Conservation (phyloP, 2,329 filamentous ascomycete genomes). For the Phymatotrichopsis omnivora region DNA sequence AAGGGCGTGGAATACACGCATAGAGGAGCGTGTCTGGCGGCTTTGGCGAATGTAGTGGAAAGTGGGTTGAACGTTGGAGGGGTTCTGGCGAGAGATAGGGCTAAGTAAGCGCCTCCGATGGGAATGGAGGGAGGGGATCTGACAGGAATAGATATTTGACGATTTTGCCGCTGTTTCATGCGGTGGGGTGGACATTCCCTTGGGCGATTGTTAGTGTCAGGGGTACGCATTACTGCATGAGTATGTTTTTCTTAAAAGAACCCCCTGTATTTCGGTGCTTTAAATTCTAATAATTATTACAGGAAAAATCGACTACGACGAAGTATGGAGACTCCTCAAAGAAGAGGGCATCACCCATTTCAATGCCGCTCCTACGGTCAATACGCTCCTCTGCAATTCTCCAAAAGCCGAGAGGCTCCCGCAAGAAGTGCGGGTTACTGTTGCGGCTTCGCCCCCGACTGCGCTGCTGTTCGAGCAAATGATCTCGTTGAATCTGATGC, state of each 20-base stretch:
- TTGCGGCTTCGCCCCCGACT: conserved; percentile 83
- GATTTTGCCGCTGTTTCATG: conserved; percentile 46
- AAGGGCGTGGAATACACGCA: conserved; percentile 93
- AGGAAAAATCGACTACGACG: conserved; percentile 77
- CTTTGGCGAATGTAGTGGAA: conserved; percentile 78
- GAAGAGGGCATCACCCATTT: conserved; percentile 86
- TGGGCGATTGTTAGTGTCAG: conserved; percentile 89
- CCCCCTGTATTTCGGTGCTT: not conserved
- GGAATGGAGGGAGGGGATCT: conserved; percentile 5
- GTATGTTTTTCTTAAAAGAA: conserved; percentile 34
- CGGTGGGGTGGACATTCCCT: conserved; percentile 47
- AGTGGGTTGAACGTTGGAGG: conserved; percentile 64
- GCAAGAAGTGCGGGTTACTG: conserved; percentile 69
- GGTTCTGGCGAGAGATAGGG: conserved; percentile 32
- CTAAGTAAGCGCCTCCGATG: conserved; percentile 5
- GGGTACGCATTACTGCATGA: conserved; percentile 87
- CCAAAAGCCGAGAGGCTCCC: conserved; percentile 62
- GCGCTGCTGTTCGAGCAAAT: conserved; percentile 89
- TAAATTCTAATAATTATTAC: not conserved
- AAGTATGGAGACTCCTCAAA: conserved; percentile 84
- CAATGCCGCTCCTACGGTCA: conserved; percentile 91
- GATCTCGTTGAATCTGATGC: conserved; percentile 73
- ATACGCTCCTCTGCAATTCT: conserved; percentile 78
- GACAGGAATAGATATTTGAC: conserved; percentile 23
- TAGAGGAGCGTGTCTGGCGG: conserved; percentile 73